phyloP scores from a whole-genome alignment of 2,329 filamentous ascomycete genomes.

The Cercospora citrullina region DNA sequence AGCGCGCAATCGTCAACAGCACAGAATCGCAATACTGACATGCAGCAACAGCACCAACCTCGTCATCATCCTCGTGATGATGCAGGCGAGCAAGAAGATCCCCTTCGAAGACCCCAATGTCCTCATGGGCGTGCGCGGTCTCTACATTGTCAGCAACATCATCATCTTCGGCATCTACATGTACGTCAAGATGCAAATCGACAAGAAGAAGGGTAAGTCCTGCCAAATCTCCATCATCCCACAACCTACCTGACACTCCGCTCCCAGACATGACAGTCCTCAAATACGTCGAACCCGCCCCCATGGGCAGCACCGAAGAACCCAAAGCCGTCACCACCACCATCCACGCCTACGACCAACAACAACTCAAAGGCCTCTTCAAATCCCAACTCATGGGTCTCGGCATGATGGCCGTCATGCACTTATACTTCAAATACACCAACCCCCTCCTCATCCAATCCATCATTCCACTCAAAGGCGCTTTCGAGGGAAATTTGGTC shows the following conservation, averaged over 20 bases:
- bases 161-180: slow-evolving; percentile 83
- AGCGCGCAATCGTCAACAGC: slow-evolving; percentile 12
- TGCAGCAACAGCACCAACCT: slow-evolving; percentile 71
- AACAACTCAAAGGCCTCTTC: slow-evolving; percentile 80
- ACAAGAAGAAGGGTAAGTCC: slow-evolving; percentile 89
- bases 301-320: slow-evolving; percentile 91
- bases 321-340: slow-evolving; percentile 96
- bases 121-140: slow-evolving; percentile 61
- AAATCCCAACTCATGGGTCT: slow-evolving; percentile 93
- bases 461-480: slow-evolving; percentile 95
- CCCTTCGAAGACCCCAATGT: slow-evolving; percentile 86
- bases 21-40: slow-evolving; percentile 12
- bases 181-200: slow-evolving; percentile 81
- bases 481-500: slow-evolving; percentile 90
- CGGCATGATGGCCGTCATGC: slow-evolving; percentile 98
- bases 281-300: slow-evolving; percentile 96
- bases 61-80: slow-evolving; percentile 93
- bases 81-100: slow-evolving; percentile 95
- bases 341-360: slow-evolving; percentile 88
- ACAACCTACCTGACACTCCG: not conserved
- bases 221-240: too few species aligned
- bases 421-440: slow-evolving; percentile 99
- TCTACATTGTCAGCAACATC: slow-evolving; percentile 71
- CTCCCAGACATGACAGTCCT: slow-evolving; percentile 84
- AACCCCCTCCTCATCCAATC: slow-evolving; percentile 98